Conservation (phyloP, 2,329 filamentous ascomycete species). For the Lizonia empirigonia region DNA sequence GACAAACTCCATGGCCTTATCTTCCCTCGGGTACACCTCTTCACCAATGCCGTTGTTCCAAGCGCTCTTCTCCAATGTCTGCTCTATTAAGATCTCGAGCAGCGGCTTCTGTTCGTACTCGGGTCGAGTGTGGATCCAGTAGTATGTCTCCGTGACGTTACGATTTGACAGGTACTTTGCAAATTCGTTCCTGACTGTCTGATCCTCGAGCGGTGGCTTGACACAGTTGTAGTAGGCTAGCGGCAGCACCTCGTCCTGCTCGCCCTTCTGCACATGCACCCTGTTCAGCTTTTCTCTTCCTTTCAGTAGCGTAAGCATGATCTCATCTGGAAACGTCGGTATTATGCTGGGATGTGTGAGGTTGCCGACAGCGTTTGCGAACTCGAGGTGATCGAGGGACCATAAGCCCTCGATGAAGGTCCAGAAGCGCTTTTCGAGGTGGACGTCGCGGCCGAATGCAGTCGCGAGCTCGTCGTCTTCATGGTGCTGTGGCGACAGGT, state of each 20-base stretch:
- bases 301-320: conserved; percentile 70
- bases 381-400: conserved; percentile 76
- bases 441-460: conserved; percentile 65
- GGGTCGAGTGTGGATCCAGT: conserved; percentile 71
- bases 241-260: conserved; percentile 57
- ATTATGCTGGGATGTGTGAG: conserved; percentile 80
- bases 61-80: conserved; percentile 31
- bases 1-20: conserved; percentile 70
- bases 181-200: conserved; percentile 67
- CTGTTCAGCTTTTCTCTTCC: conserved; percentile 26
- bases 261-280: conserved; percentile 37
- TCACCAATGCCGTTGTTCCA: conserved; percentile 19
- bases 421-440: conserved; percentile 76
- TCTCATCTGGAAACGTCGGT: conserved; percentile 83
- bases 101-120: conserved; percentile 66
- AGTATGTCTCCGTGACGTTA: conserved; percentile 74
- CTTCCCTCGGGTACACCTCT: conserved; percentile 49
- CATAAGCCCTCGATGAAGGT: conserved; percentile 83
- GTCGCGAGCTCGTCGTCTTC: conserved; percentile 59
- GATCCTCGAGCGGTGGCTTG: conserved; percentile 71
- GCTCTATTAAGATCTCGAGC: conserved; percentile 67
- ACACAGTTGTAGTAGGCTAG: conserved; percentile 80
- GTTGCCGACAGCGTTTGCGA: conserved; percentile 69
- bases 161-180: conserved; percentile 71
- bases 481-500: conserved; percentile 61